Evolutionary conservation across 495 filamentous ascomycete genomes (phyloP), one percentile per base, ranked within the genome.

Genomic region (Diplogelasinospora grovesii): DNA sequence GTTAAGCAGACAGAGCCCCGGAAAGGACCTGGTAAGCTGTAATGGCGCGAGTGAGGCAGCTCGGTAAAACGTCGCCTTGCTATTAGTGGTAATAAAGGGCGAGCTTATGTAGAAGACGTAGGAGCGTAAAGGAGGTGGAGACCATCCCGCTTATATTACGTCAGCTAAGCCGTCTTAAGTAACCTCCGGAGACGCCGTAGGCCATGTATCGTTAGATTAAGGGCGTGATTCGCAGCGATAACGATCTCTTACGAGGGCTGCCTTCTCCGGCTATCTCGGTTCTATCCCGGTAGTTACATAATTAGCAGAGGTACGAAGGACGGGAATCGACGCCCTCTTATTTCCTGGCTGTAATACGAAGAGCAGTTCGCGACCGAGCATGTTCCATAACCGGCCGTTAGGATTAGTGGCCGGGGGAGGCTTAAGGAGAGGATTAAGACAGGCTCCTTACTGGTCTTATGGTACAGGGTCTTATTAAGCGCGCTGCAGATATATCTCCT

Each of bases 131-230:
- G 8, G 30, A 33, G 28, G 28, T 5, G n/a, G 5, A 14, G 28
- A 30, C n/a, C 5, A 14, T 30, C 27, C 4, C 27, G 27, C 27
- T 14, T 29, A 10, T 4, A 33, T 33, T 18, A 16, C 15, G 3
- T 18, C 11, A 4, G 30, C 30, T 4, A 33, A 33, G 30, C 30
- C 30, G 30, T 10, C 5, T 18, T 33, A 16, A 10, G 15, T 8
- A 33, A 33, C 10, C 30, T 33, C 30, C 3, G 30, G 30, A 18
- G 30, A 33, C 30, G 30, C 30, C n/a, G 30, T 33, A 18, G 30
- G 14, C 30, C 30, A 33, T 33, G 30, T 18, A 14, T 14, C 30
- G n/a, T n/a, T n/a, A n/a, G 10, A 16, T 15, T 18, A 4, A 16
- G 15, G 30, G n/a, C n/a, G 11, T 18, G 30, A 33, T 33, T 33